A percentile compares a stretch with the other conserved stretches of the same genome.
Conservation (phyloP, 2,329 filamentous ascomycete genomes). For the Aureobasidium vineae region DNA sequence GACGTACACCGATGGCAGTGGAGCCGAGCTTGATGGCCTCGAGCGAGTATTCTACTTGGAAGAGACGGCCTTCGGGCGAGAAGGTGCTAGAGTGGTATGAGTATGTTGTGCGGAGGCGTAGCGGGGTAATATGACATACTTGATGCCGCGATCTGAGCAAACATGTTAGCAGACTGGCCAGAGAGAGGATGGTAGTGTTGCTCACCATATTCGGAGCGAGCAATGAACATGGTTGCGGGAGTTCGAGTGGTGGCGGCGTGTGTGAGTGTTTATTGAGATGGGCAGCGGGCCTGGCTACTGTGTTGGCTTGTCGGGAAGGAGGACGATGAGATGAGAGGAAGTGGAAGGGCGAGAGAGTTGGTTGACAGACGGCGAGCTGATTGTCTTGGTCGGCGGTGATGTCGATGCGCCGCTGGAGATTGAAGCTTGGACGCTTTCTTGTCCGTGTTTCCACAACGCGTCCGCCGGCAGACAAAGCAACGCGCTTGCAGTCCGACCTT, state of each 20-base stretch:
- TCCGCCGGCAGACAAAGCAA: neutral
- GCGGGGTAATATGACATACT: constrained; percentile 65
- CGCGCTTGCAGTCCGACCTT: neutral
- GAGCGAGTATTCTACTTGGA: constrained; percentile 99
- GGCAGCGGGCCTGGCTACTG: neutral
- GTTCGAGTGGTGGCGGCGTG: constrained; percentile 19
- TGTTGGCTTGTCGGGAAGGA: neutral
- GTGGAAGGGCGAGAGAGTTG: neutral
- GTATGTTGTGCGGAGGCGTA: constrained; percentile 32
- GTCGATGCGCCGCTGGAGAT: neutral
- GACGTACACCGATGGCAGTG: constrained; percentile 84
- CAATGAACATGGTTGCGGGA: constrained; percentile 91
- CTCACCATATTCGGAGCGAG: constrained; percentile 99
- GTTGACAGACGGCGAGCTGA: neutral
- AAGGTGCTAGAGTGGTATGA: constrained; percentile 69
- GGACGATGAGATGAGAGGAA: neutral
- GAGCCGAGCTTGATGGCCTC: constrained; percentile 99
- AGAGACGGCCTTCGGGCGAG: constrained; percentile 98
- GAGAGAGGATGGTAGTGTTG: constrained; percentile 28
- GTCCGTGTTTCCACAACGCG: constrained; percentile 1
- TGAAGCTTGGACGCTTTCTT: constrained; percentile 11
- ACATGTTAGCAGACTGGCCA: constrained; percentile 30
- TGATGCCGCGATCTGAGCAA: constrained; percentile 86
- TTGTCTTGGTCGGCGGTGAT: constrained; percentile 3
- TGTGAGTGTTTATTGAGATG: neutral